Conservation (phyloP, 2,329 filamentous ascomycete genomes). For the Stemphylium beticola region DNA sequence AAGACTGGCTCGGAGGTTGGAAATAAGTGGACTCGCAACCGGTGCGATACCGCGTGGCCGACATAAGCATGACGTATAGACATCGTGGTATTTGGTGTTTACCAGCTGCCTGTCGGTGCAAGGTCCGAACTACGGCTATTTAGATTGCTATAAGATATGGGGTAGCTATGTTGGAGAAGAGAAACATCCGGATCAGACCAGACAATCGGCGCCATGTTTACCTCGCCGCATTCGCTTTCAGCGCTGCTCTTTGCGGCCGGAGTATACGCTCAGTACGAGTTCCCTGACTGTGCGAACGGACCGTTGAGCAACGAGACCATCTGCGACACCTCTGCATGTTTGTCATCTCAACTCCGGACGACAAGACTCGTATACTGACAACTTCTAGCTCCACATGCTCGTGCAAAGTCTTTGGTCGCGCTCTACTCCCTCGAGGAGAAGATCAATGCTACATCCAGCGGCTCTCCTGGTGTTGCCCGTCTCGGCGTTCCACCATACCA, state of each 20-base stretch:
- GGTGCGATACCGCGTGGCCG: slow-evolving; percentile 7
- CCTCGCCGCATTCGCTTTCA: slow-evolving; percentile 11
- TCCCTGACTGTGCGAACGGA: slow-evolving; percentile 60
- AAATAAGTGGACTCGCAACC: slow-evolving; percentile 6
- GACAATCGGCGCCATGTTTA: slow-evolving; percentile 16
- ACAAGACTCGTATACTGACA: not conserved
- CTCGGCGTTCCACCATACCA: slow-evolving; percentile 65
- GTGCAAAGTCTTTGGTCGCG: slow-evolving; percentile 33
- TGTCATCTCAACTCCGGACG: not conserved
- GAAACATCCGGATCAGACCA: not conserved
- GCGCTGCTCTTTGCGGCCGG: slow-evolving; percentile 17
- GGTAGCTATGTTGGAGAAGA: not conserved
- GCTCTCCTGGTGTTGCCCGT: slow-evolving; percentile 51
- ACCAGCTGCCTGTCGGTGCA: not conserved
- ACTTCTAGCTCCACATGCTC: slow-evolving; percentile 29
- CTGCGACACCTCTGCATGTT: slow-evolving; percentile 55
- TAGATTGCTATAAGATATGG: slow-evolving; percentile 20
- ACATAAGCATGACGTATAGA: slow-evolving; percentile 20
- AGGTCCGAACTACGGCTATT: slow-evolving; percentile 25
- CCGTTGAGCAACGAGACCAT: slow-evolving; percentile 59
- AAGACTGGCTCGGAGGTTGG: slow-evolving; percentile 8
- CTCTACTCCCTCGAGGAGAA: slow-evolving; percentile 49
- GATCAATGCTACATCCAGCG: slow-evolving; percentile 60
- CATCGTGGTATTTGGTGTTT: slow-evolving; percentile 10
- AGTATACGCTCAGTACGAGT: slow-evolving; percentile 33